Base-by-base conservation (phyloP, 257 asterid genomes). In the Solanum dulcamara region DNA sequence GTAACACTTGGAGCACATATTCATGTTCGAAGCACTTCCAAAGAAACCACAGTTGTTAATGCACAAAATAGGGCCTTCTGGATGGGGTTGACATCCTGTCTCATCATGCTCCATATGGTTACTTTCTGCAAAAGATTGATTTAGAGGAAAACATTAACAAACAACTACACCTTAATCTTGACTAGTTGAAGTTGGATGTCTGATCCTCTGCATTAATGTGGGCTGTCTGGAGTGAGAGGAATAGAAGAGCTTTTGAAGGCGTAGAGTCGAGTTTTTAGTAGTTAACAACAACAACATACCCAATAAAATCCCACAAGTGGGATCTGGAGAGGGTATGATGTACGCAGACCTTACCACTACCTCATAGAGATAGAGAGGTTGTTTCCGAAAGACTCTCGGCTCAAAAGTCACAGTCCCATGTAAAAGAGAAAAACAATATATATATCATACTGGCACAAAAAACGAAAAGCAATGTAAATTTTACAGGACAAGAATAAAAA, bases 1-100 rank as follows among this genome's bases (percentile, higher is more conserved):
- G 70, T 92, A 93, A 83, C 94, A 92, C 85, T 92, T 92, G 77
- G 94, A 92, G 83, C 93, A 92, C 94, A 92, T 92, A 46, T 92
- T 89, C 93, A 90, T 92, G 74, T 86, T 88, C 7, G 90, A 85
- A 3, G 87, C 87, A 81, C 90, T 88, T 55, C 90, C 90, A 6
- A 88, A 88, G 81, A 88, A 88, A 55, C 90, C 89, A 72, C 90
- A 88, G 86, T 88, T 88, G 85, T 88, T 86, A 70, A 84, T n/a
- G 37, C 90, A 88, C n/a, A 88, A 84, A 81, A 88, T 81, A 15
- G 90, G 90, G 53, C 90, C 90, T 77, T 88, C 88, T 15, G 75
- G 90, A 59, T 81, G 86, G 28, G 90, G 86, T 24, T 88, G 90
- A 71, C 90, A 88, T 60, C 90, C 90, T 17, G 89, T 88, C 87